Conservation (phyloP, 148 eudicot genomes). For the Oxyria digyna region DNA sequence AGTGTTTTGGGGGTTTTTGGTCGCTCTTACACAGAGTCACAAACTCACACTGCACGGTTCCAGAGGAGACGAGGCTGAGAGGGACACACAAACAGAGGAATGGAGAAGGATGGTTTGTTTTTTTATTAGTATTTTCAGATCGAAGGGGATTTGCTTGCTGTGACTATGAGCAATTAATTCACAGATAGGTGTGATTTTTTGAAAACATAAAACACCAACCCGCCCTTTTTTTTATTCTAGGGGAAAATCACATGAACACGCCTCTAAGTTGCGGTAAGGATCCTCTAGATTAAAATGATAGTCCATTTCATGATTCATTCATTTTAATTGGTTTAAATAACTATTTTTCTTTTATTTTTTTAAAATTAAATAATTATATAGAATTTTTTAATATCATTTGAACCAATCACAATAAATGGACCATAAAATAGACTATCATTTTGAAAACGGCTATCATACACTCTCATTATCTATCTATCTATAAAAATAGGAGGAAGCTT, state of each 20-base stretch:
- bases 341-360: too few relatives aligned
- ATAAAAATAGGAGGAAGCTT: too few relatives aligned
- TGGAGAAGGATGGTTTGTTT: not conserved
- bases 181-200: not conserved
- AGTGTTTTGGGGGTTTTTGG: not conserved
- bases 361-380: too few relatives aligned
- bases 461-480: too few relatives aligned
- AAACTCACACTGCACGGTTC: not conserved
- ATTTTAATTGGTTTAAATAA: too few relatives aligned
- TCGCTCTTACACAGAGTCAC: not conserved
- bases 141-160: not conserved
- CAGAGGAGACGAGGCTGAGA: not conserved
- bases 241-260: not conserved
- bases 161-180: not conserved
- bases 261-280: too few relatives aligned
- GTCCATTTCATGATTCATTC: too few relatives aligned
- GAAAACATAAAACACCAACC: not conserved
- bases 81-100: constrained; percentile 3
- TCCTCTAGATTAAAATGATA: too few relatives aligned
- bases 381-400: too few relatives aligned
- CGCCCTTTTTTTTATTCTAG: not conserved
- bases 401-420: too few relatives aligned
- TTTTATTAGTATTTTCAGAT: not conserved
- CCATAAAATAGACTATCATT: too few relatives aligned
- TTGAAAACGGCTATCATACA: too few relatives aligned